Base-by-base conservation (phyloP, 345 rosid genomes). In the Aquilaria sinensis region DNA sequence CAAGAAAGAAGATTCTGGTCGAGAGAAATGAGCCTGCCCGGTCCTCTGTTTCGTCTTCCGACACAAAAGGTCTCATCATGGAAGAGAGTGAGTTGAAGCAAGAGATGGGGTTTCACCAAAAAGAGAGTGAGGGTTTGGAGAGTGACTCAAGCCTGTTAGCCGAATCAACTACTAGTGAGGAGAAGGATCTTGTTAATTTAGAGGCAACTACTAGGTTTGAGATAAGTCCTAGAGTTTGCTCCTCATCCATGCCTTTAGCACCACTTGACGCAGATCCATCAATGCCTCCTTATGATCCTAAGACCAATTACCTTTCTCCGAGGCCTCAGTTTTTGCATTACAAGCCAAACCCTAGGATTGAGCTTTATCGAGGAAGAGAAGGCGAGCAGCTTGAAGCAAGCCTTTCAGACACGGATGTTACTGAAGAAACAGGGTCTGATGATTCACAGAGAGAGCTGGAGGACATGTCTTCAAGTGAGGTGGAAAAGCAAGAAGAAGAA, bases 1-100 rank as follows among this genome's bases (percentile, higher is more conserved):
- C 96, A 13, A 85, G 84, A 76, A 92, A 86, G 83, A 85, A 74
- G 68, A 70, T 92, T 10, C 82, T 92, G 73, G 65, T 75, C 1
- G 96, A 88, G 52, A 83, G 70, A 68, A 86, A 83, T 29, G 92
- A 87, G 60, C 50, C 72, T 13, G 53, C 67, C 72, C 72, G 77
- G 14, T 72, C 80, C 45, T 78, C 92, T 7, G 67, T 77, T 29
- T 75, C 81, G 3, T 77, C 72, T 54, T 69, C 81, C 37, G 84
- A 80, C 13, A 70, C 64, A 10, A 78, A 72, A 72, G 43, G 74
- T 59, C 71, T 75, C 13, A 56, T 33, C 31, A 49, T 67, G 70
- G 84, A 87, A 51, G 82, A 75, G 0, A 66, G 57, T 56, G 63
- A 23, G 23, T 61, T 51, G 56, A 61, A 61, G 56, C 29, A 33